Percentiles rank a stretch among this genome's conserved stretches.
Evolutionary conservation across 805 yeast genomes (phyloP).

Genomic region (Ogataea trehalophila): DNA sequence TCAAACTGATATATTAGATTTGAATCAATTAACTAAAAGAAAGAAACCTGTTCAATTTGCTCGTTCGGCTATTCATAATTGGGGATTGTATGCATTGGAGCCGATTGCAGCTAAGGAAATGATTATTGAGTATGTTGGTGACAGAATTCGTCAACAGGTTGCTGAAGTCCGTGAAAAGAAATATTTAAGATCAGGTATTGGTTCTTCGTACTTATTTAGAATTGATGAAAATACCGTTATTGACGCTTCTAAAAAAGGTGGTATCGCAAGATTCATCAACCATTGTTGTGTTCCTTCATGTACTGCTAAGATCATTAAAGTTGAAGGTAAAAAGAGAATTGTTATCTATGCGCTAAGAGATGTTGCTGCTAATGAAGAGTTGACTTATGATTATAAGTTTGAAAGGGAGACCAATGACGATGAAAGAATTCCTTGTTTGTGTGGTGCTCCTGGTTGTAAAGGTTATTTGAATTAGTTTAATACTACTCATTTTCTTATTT

Average conservation of each 20-base stretch:
- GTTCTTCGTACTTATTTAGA: constrained; percentile 88
- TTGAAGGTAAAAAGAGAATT: constrained; percentile 88
- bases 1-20: constrained; percentile 73
- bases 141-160: constrained; percentile 85
- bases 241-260: constrained; percentile 97
- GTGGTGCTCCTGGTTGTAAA: constrained; percentile 94
- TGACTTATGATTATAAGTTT: constrained; percentile 94
- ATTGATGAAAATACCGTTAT: constrained; percentile 92
- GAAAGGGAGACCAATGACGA: constrained; percentile 86
- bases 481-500: not conserved
- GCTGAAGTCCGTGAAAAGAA: constrained; percentile 89
- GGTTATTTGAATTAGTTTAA: constrained; percentile 68
- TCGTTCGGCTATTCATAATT: constrained; percentile 92
- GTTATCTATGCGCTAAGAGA: constrained; percentile 91
- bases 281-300: constrained; percentile 98
- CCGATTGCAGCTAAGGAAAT: constrained; percentile 94
- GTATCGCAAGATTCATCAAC: constrained; percentile 93
- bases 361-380: constrained; percentile 81
- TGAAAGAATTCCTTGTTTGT: constrained; percentile 83
- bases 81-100: constrained; percentile 96
- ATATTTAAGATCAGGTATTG: constrained; percentile 86
- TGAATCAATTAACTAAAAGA: constrained; percentile 84
- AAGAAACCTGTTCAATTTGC: constrained; percentile 96
- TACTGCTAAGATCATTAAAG: constrained; percentile 93
- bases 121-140: constrained; percentile 98